phyloP scores from a whole-genome alignment of 2,329 filamentous ascomycete species.

The Eurotiales sp. region DNA sequence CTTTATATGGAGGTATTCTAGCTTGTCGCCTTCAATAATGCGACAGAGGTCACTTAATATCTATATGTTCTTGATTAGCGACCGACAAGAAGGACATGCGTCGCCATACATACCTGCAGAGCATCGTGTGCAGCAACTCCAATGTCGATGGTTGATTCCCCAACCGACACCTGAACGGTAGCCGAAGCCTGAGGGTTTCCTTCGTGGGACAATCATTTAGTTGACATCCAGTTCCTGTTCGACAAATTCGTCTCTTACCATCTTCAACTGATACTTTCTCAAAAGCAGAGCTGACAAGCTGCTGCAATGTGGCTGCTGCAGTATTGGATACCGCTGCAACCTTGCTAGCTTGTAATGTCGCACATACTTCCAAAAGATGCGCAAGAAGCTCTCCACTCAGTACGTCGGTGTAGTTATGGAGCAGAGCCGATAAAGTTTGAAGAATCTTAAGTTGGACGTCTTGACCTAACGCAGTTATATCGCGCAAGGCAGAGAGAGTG shows the following conservation, averaged over 20 bases:
- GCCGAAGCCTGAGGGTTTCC: constrained; percentile 45
- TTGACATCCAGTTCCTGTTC: not conserved
- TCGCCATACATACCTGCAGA: constrained; percentile 56
- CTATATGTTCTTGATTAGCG: constrained; percentile 34
- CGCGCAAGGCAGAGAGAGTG: constrained; percentile 80
- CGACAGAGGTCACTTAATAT: constrained; percentile 89
- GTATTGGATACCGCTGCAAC: constrained; percentile 93
- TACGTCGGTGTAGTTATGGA: constrained; percentile 85
- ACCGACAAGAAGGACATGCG: constrained; percentile 11
- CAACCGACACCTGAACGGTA: constrained; percentile 61
- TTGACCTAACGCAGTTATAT: constrained; percentile 69
- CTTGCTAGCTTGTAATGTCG: constrained; percentile 84
- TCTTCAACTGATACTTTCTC: constrained; percentile 86
- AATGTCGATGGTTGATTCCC: constrained; percentile 63
- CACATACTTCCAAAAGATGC: constrained; percentile 83
- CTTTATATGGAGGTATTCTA: constrained; percentile 76
- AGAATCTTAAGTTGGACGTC: constrained; percentile 96
- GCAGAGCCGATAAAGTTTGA: constrained; percentile 80
- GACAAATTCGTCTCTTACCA: constrained; percentile 48
- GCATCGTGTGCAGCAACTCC: constrained; percentile 79
- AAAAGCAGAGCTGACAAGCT: constrained; percentile 87
- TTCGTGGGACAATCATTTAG: constrained; percentile 8
- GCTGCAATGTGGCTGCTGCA: constrained; percentile 91
- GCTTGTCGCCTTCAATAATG: constrained; percentile 76
- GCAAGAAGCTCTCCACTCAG: constrained; percentile 77